phyloP scores from a whole-genome alignment of 257 asterid species.

The Fraxinus americana region DNA sequence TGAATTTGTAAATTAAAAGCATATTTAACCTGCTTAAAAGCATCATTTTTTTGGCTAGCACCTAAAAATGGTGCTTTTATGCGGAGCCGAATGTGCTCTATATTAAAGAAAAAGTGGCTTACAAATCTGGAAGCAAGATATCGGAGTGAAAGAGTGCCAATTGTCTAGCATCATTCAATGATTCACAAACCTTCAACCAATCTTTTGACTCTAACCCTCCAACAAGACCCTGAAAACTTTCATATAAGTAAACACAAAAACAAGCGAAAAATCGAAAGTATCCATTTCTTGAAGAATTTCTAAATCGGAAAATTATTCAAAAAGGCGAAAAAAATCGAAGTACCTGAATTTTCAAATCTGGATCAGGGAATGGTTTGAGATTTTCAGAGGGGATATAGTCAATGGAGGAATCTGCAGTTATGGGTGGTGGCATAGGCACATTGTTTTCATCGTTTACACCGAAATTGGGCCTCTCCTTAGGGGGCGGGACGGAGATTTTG shows the following conservation, averaged over 20 bases:
- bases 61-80: not conserved
- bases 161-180: constrained; percentile 76
- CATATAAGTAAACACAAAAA: constrained; percentile 1
- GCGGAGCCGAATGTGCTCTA: not conserved
- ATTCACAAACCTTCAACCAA: constrained; percentile 92
- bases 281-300: not conserved
- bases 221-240: constrained; percentile 57
- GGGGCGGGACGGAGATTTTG: constrained; percentile 42
- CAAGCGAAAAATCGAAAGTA: not conserved
- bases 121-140: constrained; percentile 74
- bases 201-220: constrained; percentile 91
- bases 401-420: constrained; percentile 54
- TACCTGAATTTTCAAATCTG: constrained; percentile 69
- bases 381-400: constrained; percentile 74
- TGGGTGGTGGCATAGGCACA: constrained; percentile 42
- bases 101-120: constrained; percentile 22
- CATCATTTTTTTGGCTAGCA: not conserved
- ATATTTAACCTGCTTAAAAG: not conserved
- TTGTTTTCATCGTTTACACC: constrained; percentile 74
- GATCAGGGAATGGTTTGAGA: constrained; percentile 60
- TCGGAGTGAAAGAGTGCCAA: constrained; percentile 70
- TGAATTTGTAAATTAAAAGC: too few species aligned
- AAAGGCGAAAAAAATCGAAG: not conserved
- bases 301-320: not conserved
- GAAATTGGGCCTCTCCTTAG: constrained; percentile 44